phyloP scores from a whole-genome alignment of 2,329 filamentous ascomycete species.

The Bipolaris sorokiniana region DNA sequence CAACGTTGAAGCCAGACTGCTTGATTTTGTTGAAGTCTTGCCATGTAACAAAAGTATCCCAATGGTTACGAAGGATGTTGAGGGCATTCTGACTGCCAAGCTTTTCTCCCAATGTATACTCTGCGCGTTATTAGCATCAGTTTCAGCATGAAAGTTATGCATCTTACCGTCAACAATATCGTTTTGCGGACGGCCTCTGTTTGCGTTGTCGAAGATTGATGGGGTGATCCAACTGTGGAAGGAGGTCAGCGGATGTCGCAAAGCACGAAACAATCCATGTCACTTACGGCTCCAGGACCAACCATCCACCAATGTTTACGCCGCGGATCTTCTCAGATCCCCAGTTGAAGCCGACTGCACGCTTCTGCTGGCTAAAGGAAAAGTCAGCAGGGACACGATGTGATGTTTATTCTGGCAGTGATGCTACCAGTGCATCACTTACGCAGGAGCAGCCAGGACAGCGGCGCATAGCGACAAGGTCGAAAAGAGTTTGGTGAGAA shows the following conservation, averaged over 20 bases:
- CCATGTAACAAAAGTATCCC: conserved; percentile 58
- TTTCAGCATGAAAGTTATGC: background rate
- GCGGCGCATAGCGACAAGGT: conserved; percentile 32
- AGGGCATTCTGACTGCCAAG: conserved; percentile 56
- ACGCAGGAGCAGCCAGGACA: conserved; percentile 39
- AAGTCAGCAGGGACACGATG: conserved; percentile 17
- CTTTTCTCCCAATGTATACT: conserved; percentile 59
- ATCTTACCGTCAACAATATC: conserved; percentile 51
- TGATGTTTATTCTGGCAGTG: background rate
- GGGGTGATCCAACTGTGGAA: conserved; percentile 61
- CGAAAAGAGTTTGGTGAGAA: conserved; percentile 29
- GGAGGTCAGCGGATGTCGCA: background rate
- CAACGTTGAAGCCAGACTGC: conserved; percentile 63
- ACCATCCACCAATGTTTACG: conserved; percentile 60
- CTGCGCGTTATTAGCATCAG: conserved; percentile 24
- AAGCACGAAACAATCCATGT: background rate
- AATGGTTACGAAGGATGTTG: conserved; percentile 57
- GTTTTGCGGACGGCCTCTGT: conserved; percentile 29
- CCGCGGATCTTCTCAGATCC: conserved; percentile 58
- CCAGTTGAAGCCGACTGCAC: conserved; percentile 55
- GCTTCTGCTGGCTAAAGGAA: conserved; percentile 35
- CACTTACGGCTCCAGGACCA: conserved; percentile 54
- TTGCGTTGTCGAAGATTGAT: conserved; percentile 57
- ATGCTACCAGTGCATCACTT: conserved; percentile 26
- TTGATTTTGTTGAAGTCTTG: conserved; percentile 64